Evolutionary conservation across 2,329 filamentous ascomycete species (phyloP).

Genomic region (Leptographium galeiforme): DNA sequence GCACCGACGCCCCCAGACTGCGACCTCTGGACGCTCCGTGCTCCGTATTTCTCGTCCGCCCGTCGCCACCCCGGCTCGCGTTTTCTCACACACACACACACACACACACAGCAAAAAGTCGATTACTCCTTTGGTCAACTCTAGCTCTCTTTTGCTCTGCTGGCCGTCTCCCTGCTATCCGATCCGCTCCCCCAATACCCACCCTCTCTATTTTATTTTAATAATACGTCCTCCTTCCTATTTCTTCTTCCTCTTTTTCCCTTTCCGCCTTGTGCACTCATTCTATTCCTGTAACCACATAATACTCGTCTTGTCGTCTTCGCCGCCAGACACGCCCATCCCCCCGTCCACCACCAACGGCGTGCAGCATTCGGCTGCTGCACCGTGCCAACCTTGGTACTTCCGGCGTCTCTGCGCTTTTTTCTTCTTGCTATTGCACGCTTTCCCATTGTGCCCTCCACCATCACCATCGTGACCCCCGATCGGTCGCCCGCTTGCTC

Average conservation of each 20-base stretch:
- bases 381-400: neutral
- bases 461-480: neutral
- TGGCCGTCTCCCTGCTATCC: constrained; percentile 1
- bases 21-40: neutral
- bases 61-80: constrained; percentile 3
- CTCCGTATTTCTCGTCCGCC: neutral
- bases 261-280: neutral
- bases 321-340: neutral
- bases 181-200: constrained; percentile 1
- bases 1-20: neutral
- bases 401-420: neutral
- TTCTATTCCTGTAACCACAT: neutral
- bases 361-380: neutral
- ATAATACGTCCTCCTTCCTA: neutral
- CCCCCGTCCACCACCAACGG: neutral
- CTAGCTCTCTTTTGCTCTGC: neutral
- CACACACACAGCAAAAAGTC: neutral
- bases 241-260: neutral
- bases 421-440: neutral
- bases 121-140: constrained; percentile 2
- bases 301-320: neutral
- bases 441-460: neutral
- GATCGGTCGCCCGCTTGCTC: neutral
- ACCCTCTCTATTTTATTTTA: constrained; percentile 1
- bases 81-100: neutral